These are phyloP conservation scores for Scleromitrula shiraiana DNA, from an alignment of 2,329 filamentous ascomycete species.

Conservation along the genomic window DNA sequence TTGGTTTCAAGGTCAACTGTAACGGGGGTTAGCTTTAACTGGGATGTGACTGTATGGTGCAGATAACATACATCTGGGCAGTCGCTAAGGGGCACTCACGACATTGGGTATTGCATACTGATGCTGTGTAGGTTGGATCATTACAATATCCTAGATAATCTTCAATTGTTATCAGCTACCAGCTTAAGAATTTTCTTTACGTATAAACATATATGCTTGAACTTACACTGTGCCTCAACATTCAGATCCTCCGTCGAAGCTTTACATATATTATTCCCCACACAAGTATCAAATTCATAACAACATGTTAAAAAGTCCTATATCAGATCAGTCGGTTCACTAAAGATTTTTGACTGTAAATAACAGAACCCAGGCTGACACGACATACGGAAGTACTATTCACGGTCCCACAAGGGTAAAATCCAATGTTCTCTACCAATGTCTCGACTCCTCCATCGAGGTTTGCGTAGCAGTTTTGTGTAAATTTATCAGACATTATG, in stretches of 20 bases:
- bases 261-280: conserved; percentile 2
- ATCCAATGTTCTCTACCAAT: not conserved
- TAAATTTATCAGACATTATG: not conserved
- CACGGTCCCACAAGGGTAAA: not conserved
- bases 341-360: not conserved
- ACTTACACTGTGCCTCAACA: not conserved
- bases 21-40: not conserved
- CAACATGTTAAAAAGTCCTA: not conserved
- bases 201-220: not conserved
- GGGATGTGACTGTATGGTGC: not conserved
- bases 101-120: not conserved
- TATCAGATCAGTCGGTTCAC: not conserved
- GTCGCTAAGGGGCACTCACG: not conserved
- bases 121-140: conserved; percentile 1
- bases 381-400: conserved; percentile 1
- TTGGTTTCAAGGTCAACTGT: not conserved
- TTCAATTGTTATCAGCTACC: not conserved
- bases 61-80: not conserved
- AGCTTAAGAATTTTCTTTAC: not conserved
- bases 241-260: not conserved
- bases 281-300: not conserved
- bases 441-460: not conserved
- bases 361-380: not conserved
- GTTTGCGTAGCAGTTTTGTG: not conserved
- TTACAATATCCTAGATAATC: conserved; percentile 3